phyloP scores from a whole-genome alignment of 2,329 filamentous ascomycete genomes.

The Trichoderma brevicompactum region DNA sequence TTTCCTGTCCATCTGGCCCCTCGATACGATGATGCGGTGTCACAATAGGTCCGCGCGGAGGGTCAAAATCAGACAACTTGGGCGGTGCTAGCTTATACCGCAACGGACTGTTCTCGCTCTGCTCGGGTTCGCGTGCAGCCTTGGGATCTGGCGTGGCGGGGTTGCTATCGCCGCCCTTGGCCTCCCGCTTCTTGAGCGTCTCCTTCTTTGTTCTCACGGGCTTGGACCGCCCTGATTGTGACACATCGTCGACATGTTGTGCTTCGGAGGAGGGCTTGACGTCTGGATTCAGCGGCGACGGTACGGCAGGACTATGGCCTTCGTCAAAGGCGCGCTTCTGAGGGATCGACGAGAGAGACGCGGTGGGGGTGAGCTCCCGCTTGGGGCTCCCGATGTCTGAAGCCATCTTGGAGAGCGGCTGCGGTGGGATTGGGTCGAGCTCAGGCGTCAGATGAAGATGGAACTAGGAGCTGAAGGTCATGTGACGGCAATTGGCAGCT shows the following conservation, averaged over 20 bases:
- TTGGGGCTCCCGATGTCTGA: conserved; percentile 47
- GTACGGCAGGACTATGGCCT: conserved; percentile 70
- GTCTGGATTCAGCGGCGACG: conserved; percentile 76
- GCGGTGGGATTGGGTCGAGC: not conserved
- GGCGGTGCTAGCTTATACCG: conserved; percentile 68
- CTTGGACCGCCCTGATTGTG: conserved; percentile 42
- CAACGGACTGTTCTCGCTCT: conserved; percentile 56
- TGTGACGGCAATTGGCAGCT: not conserved
- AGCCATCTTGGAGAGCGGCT: conserved; percentile 38
- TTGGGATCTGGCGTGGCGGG: conserved; percentile 63
- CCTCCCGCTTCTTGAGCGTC: conserved; percentile 69
- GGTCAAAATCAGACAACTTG: conserved; percentile 64
- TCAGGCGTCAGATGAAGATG: not conserved
- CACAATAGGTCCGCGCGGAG: conserved; percentile 61
- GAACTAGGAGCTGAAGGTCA: not conserved
- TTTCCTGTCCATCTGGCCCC: conserved; percentile 53
- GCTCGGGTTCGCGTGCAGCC: conserved; percentile 43
- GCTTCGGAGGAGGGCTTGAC: conserved; percentile 49
- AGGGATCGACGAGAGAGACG: conserved; percentile 55
- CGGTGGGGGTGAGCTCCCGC: conserved; percentile 47
- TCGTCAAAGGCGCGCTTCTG: conserved; percentile 71
- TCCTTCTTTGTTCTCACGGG: conserved; percentile 65
- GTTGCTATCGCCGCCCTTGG: conserved; percentile 59
- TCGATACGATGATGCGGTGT: conserved; percentile 59
- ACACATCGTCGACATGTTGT: conserved; percentile 52